Evolutionary conservation across 2,329 filamentous ascomycete genomes (phyloP), one percentile per base, ranked within the genome.

Genomic region (Arthroderma uncinatum): DNA sequence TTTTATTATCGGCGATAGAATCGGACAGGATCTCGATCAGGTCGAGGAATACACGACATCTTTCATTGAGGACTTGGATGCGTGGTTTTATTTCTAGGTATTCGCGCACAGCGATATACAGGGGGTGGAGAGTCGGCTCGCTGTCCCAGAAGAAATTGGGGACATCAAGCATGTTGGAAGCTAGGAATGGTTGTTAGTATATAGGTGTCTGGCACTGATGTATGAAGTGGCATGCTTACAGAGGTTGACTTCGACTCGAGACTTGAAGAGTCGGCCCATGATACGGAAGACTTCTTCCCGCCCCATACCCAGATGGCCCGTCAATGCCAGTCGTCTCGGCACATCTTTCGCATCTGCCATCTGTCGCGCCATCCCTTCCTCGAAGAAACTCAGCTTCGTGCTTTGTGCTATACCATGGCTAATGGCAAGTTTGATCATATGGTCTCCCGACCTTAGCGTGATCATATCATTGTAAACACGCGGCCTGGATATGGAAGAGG

Each of bases 391-490:
- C 40, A 98, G 77, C 71, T 96, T 97, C 0, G 93, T 98, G 71
- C 91, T 96, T 72, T 98, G 93, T 0, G 90, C 90, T 64, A 98
- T 96, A 37, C 91, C 93, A 69, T 98, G 93, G 70, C 88, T 94
- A 76, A 98, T 98, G 34, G 92, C 90, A 14, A 98, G 79, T 73
- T 97, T 97, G 69, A 97, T 95, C 92, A 98, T 97, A 74, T 98
- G 93, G 73, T 98, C 93, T 39, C 89, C 85, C 59, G 89, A 94
- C 61, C 94, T 81, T 47, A 98, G 76, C 0, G 93, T 98, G 65
- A 98, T 97, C 93, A 98, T 98, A 71, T 98, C 93, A 73, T 98
- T 97, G 76, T 94, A 98, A 30, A 98, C 87, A 57, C 93, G 82
- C 3, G 93, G 93, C 53, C 91, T 82, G 61, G 90, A 86, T 34